Conservation (phyloP, 257 asterid species). For the Penstemon barbatus region DNA sequence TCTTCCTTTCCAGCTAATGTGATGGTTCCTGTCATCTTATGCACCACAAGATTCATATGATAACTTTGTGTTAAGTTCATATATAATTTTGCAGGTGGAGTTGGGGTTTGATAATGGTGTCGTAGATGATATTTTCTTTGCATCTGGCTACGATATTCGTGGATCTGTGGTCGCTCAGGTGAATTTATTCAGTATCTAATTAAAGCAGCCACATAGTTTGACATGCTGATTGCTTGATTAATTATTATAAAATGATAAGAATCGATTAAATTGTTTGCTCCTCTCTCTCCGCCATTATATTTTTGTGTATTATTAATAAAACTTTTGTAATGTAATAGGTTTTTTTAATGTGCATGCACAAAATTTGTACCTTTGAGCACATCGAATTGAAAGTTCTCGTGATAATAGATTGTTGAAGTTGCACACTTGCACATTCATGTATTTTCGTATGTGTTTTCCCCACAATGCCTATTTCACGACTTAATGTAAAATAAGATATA, state of each 20-base stretch:
- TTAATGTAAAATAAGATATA: background rate
- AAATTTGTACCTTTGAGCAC: too few species aligned
- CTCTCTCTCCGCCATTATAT: slow-evolving; percentile 6
- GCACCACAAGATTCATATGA: slow-evolving; percentile 4
- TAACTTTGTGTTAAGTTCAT: slow-evolving; percentile 15
- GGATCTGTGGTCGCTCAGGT: slow-evolving; percentile 97
- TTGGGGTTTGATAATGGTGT: slow-evolving; percentile 67
- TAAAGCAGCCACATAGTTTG: slow-evolving; percentile 7
- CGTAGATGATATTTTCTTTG: slow-evolving; percentile 71
- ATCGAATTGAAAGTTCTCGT: too few species aligned
- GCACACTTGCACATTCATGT: background rate
- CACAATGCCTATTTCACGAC: slow-evolving; percentile 3
- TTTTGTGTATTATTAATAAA: slow-evolving; percentile 4
- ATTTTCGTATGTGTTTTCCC: background rate
- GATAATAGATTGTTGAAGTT: background rate
- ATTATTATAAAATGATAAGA: too few species aligned
- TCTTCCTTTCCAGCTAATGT: slow-evolving; percentile 20
- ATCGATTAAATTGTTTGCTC: slow-evolving; percentile 11
- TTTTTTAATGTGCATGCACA: too few species aligned
- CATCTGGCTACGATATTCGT: slow-evolving; percentile 78
- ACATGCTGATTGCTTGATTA: slow-evolving; percentile 17
- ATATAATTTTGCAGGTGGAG: slow-evolving; percentile 64
- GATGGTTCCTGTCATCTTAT: background rate
- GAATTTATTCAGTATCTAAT: slow-evolving; percentile 14
- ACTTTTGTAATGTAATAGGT: background rate